phyloP scores from a whole-genome alignment of 2,329 filamentous ascomycete genomes.

The Thielaviopsis populi region DNA sequence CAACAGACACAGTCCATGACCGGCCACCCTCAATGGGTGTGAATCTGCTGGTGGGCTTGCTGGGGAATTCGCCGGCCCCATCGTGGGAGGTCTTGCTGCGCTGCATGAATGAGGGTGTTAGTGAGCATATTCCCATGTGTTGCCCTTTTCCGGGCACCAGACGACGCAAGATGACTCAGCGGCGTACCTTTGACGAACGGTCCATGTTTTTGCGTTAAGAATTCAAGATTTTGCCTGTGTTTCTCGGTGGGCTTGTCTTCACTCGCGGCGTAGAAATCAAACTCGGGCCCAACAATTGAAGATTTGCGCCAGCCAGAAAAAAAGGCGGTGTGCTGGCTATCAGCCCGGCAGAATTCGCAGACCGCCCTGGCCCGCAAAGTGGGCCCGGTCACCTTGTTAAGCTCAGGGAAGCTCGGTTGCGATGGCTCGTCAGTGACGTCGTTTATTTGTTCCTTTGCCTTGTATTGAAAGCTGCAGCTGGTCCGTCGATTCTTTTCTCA shows the following conservation, averaged over 20 bases:
- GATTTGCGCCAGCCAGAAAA: slow-evolving; percentile 16
- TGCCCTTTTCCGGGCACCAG: not conserved
- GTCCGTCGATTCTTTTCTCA: not conserved
- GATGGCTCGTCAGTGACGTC: slow-evolving; percentile 9
- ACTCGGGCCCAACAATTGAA: slow-evolving; percentile 4
- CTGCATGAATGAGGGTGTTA: slow-evolving; percentile 22
- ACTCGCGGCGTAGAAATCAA: not conserved
- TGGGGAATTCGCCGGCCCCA: slow-evolving; percentile 26
- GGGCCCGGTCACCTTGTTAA: not conserved
- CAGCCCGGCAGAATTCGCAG: slow-evolving; percentile 20
- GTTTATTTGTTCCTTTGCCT: not conserved
- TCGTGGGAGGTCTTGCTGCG: slow-evolving; percentile 36
- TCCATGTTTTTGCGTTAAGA: not conserved
- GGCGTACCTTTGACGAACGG: slow-evolving; percentile 15
- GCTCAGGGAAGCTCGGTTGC: not conserved
- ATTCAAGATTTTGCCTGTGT: not conserved
- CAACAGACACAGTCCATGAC: slow-evolving; percentile 61
- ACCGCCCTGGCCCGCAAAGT: slow-evolving; percentile 21
- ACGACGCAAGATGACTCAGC: too few species aligned
- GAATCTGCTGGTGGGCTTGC: slow-evolving; percentile 54
- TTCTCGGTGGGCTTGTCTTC: not conserved
- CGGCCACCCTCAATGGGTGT: slow-evolving; percentile 45
- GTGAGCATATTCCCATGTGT: not conserved
- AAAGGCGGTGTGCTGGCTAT: slow-evolving; percentile 10
- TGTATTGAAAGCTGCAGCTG: not conserved